Conservation (phyloP, 805 yeast species). For the Dipodascus albidus region DNA sequence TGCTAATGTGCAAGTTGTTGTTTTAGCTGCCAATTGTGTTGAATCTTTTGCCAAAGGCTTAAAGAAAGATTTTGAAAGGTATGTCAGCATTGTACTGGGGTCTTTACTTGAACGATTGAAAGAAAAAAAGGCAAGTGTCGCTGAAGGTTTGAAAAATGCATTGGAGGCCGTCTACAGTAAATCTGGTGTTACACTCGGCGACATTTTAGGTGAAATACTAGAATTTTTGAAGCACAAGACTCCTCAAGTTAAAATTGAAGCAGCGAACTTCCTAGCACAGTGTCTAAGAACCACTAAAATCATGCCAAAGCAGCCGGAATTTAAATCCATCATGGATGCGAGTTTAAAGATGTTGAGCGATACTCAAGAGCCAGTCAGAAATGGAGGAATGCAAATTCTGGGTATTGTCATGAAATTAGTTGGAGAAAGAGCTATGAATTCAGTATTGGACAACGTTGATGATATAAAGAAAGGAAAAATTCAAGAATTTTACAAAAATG, state of each 20-base stretch:
- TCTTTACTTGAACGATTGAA: constrained; percentile 73
- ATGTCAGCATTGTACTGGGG: constrained; percentile 39
- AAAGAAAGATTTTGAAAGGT: constrained; percentile 41
- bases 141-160: constrained; percentile 57
- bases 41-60: constrained; percentile 57
- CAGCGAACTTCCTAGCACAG: constrained; percentile 52
- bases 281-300: constrained; percentile 41
- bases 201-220: constrained; percentile 48
- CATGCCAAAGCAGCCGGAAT: constrained; percentile 41
- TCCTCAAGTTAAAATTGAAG: constrained; percentile 69
- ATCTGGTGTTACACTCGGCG: constrained; percentile 34
- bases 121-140: constrained; percentile 73
- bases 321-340: constrained; percentile 44
- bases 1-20: constrained; percentile 80
- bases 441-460: constrained; percentile 59
- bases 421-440: constrained; percentile 57
- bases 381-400: constrained; percentile 61
- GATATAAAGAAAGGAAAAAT: constrained; percentile 65
- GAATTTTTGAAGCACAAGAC: constrained; percentile 61
- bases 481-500: constrained; percentile 42
- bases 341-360: constrained; percentile 63
- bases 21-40: constrained; percentile 59
- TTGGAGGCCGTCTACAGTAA: constrained; percentile 50
- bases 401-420: constrained; percentile 78
- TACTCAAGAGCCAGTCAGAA: constrained; percentile 74